Evolutionary conservation across 2,329 filamentous ascomycete species (phyloP), one percentile per base, ranked within the genome.

Genomic region (Plenodomus lindquistii): DNA sequence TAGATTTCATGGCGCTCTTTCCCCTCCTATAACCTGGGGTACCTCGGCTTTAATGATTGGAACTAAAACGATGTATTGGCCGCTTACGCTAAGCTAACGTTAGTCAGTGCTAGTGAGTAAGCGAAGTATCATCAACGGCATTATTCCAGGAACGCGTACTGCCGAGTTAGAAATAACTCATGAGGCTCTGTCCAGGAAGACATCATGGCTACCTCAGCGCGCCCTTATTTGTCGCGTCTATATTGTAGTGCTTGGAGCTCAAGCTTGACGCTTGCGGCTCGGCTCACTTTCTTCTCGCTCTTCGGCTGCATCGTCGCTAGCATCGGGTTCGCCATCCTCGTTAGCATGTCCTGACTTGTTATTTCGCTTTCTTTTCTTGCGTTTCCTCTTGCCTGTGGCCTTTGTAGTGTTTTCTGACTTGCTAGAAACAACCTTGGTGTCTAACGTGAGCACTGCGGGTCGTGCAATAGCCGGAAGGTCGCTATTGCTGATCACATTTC

Each of bases 71-170:
- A 29, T 2, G 16, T 24, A 16, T 19, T 11, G 39, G 45, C 57
- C 52, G 50, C 55, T 52, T 43, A 39, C 46, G 37, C 46, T 44
- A 43, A 40, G n/a, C 38, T 19, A 38, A 21, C 40, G 42, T 11
- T 17, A 40, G 57, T 66, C 54, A 57, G 46, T 48, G 29, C 36
- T 44, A 40, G 46, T 55, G 56, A 64, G 59, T 62, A 60, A 61
- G 56, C 50, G 56, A 53, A 55, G 58, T 58, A 57, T 45, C 22
- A 44, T 46, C 29, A 44, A 27, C 11, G 13, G 13, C 31, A 16
- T 17, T 34, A 20, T 17, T 21, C 16, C 7, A 22, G 5, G 17
- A 15, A 11, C n/a, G 42, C 4, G 18, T 8, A 11, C 42, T 7
- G 29, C 24, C 18, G 6, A 15, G 27, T 31, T 31, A 8, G 27